Evolutionary conservation across 495 filamentous ascomycete species (phyloP).

Genomic region (Rusavskia elegans): DNA sequence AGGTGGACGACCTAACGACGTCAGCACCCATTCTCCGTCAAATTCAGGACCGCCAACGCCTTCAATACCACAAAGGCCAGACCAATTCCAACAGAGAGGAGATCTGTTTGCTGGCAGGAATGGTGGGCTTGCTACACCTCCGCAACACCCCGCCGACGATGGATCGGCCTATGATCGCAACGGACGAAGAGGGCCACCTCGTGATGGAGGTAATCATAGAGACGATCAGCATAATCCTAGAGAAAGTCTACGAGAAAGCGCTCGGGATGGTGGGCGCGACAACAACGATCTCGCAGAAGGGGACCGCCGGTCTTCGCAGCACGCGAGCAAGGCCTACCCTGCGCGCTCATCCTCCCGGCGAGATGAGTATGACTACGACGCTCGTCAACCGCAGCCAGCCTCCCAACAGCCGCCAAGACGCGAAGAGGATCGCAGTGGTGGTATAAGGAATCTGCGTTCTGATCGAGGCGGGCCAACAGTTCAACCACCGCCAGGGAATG

Average conservation of each 20-base stretch:
- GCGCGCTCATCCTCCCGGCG: background rate
- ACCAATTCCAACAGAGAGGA: constrained; percentile 1
- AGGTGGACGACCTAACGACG: constrained; percentile 13
- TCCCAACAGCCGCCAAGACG: background rate
- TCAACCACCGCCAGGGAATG: background rate
- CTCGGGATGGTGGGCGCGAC: constrained; percentile 1
- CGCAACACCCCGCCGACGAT: background rate
- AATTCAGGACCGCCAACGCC: constrained; percentile 8
- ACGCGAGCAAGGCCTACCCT: background rate
- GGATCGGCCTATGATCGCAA: constrained; percentile 8
- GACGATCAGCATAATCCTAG: background rate
- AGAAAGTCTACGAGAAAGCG: background rate
- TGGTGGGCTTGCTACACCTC: background rate
- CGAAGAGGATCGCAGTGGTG: constrained; percentile 2
- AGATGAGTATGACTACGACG: background rate
- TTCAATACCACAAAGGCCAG: background rate
- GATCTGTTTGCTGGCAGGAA: constrained; percentile 11
- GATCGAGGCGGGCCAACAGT: constrained; percentile 1
- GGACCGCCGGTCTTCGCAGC: background rate
- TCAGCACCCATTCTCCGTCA: constrained; percentile 5
- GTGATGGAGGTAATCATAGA: background rate
- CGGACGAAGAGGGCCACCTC: constrained; percentile 2
- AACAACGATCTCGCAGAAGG: background rate
- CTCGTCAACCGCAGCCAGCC: background rate
- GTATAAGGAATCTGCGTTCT: constrained; percentile 2